These are phyloP conservation scores for Quercus cerris DNA, from an alignment of 306 rosid genomes.

Conservation along the genomic window DNA sequence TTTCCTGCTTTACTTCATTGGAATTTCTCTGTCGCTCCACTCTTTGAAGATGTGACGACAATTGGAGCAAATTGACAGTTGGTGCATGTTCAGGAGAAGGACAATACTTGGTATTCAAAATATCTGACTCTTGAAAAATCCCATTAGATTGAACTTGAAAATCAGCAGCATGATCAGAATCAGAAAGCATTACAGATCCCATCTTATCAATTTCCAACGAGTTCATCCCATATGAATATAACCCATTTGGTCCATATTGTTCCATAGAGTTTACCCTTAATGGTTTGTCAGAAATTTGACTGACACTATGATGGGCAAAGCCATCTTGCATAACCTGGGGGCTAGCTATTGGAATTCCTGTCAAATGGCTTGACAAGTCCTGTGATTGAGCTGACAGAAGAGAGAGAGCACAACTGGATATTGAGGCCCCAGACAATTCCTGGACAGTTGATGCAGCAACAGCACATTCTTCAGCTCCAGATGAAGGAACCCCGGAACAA, in stretches of 20 bases:
- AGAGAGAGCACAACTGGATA: slow-evolving; percentile 71
- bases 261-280: slow-evolving; percentile 25
- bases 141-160: slow-evolving; percentile 25
- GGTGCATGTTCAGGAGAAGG: slow-evolving; percentile 39
- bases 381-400: slow-evolving; percentile 83
- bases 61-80: slow-evolving; percentile 57
- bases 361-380: slow-evolving; percentile 31
- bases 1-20: slow-evolving; percentile 48
- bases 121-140: slow-evolving; percentile 20
- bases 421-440: slow-evolving; percentile 36
- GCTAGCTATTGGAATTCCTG: slow-evolving; percentile 29
- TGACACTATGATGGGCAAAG: slow-evolving; percentile 7
- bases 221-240: slow-evolving; percentile 31
- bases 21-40: slow-evolving; percentile 66
- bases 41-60: slow-evolving; percentile 76
- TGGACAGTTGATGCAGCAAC: slow-evolving; percentile 21
- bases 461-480: slow-evolving; percentile 17
- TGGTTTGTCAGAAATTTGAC: slow-evolving; percentile 30
- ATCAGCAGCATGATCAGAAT: slow-evolving; percentile 18
- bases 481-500: slow-evolving; percentile 12
- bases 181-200: slow-evolving; percentile 28
- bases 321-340: slow-evolving; percentile 24
- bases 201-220: slow-evolving; percentile 33
- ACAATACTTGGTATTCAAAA: slow-evolving; percentile 22
- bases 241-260: slow-evolving; percentile 25